These are phyloP conservation scores for Calonectria naviculata DNA, from an alignment of 2,329 filamentous ascomycete species.

Conservation along the genomic window DNA sequence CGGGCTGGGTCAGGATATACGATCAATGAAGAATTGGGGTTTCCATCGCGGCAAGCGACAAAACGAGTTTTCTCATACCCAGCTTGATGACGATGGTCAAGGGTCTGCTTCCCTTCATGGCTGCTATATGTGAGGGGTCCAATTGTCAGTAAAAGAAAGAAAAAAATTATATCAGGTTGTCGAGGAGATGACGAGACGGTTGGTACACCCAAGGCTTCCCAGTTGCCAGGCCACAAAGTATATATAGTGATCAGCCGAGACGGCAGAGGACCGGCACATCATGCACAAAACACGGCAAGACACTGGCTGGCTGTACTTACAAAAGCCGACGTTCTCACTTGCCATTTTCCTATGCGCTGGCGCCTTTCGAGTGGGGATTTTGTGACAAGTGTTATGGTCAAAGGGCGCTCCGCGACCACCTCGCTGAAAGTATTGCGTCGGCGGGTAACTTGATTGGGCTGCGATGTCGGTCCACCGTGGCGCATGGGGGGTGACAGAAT, in stretches of 20 bases:
- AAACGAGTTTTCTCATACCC: constrained; percentile 63
- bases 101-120: constrained; percentile 70
- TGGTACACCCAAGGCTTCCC: neutral
- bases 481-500: neutral
- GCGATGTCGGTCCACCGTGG: constrained; percentile 30
- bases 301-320: constrained; percentile 33
- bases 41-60: constrained; percentile 4
- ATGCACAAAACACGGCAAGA: constrained; percentile 19
- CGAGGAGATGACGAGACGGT: neutral
- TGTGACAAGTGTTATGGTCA: constrained; percentile 36
- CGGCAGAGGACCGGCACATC: constrained; percentile 6
- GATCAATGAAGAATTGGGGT: constrained; percentile 27
- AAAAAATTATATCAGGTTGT: neutral
- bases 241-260: constrained; percentile 12
- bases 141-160: constrained; percentile 63
- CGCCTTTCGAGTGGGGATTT: constrained; percentile 38
- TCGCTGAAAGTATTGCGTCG: constrained; percentile 30
- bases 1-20: constrained; percentile 29
- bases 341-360: constrained; percentile 42
- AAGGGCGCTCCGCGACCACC: constrained; percentile 25
- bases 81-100: constrained; percentile 83
- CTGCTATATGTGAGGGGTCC: constrained; percentile 47
- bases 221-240: constrained; percentile 9
- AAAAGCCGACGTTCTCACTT: constrained; percentile 39
- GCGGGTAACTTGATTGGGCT: constrained; percentile 37